A percentile compares a stretch with the other conserved stretches of the same genome.
Evolutionary conservation across 768 basidiomycete genomes (phyloP).

Genomic region (Trametes coccinea): DNA sequence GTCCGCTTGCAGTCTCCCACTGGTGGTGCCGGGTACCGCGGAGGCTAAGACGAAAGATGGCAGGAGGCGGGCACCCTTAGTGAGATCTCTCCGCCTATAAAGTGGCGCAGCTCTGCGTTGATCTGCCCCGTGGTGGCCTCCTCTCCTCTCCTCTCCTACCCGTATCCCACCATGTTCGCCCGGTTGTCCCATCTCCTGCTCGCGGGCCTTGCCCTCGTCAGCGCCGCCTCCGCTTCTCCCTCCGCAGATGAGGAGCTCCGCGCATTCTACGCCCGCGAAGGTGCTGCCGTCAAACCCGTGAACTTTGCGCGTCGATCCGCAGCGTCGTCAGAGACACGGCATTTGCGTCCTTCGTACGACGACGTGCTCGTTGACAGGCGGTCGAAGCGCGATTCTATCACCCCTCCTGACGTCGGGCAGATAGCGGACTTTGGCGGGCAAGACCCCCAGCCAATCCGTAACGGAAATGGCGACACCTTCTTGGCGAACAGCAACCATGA

Average conservation of each 20-base stretch:
- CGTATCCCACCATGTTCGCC: slow-evolving; percentile 7
- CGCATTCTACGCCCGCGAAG: slow-evolving; percentile 17
- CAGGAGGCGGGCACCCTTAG: background rate
- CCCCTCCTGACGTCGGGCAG: slow-evolving; percentile 27
- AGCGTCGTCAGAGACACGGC: slow-evolving; percentile 21
- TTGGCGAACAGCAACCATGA: slow-evolving; percentile 25
- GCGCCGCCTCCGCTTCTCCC: slow-evolving; percentile 7
- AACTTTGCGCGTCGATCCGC: slow-evolving; percentile 23
- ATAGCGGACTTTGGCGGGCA: slow-evolving; percentile 24
- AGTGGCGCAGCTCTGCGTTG: background rate
- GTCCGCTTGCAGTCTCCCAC: background rate
- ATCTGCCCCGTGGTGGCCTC: background rate
- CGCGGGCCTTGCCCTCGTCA: slow-evolving; percentile 8
- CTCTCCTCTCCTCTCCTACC: background rate
- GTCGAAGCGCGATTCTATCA: slow-evolving; percentile 24
- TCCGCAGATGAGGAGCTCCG: slow-evolving; percentile 9
- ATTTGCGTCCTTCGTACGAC: slow-evolving; percentile 23
- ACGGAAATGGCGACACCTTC: slow-evolving; percentile 25
- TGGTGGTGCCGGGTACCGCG: background rate
- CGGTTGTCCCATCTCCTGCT: slow-evolving; percentile 13
- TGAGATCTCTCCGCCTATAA: slow-evolving; percentile 12
- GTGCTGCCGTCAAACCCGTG: slow-evolving; percentile 14
- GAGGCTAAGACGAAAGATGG: background rate
- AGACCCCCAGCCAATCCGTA: slow-evolving; percentile 26
- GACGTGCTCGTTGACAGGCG: slow-evolving; percentile 1